Evolutionary conservation across 495 filamentous ascomycete genomes (phyloP).

Genomic region (Lophiostoma macrostomum): DNA sequence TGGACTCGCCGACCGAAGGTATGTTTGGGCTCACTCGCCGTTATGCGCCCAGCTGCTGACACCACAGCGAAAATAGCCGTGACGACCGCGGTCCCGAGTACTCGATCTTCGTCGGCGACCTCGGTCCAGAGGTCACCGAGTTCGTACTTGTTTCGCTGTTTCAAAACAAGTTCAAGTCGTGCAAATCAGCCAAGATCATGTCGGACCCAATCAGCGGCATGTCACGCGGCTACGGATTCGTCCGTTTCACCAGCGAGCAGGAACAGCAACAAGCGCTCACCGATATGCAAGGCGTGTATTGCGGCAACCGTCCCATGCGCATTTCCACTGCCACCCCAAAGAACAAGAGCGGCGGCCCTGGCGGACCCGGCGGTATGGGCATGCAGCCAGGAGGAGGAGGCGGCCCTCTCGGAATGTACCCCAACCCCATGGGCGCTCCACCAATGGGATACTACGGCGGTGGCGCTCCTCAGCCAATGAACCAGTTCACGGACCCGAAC

Average conservation of each 20-base stretch:
- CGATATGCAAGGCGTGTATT: constrained; percentile 99
- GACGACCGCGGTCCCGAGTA: constrained; percentile 96
- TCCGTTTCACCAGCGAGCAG: constrained; percentile 88
- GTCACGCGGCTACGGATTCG: constrained; percentile 97
- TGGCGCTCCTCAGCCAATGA: constrained; percentile 84
- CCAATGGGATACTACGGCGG: constrained; percentile 76
- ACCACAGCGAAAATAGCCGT: constrained; percentile 52
- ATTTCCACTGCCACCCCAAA: constrained; percentile 98
- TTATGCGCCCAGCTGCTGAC: too few relatives aligned
- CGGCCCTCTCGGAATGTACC: constrained; percentile 54
- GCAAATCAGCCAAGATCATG: constrained; percentile 99
- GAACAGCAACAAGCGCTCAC: constrained; percentile 93
- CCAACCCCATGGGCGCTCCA: constrained; percentile 69
- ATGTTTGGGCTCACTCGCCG: constrained; percentile 16
- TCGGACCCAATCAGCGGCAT: constrained; percentile 97
- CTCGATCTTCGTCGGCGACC: constrained; percentile 96
- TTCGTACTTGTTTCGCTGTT: constrained; percentile 96
- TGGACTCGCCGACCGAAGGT: constrained; percentile 90
- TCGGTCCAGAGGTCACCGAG: constrained; percentile 98
- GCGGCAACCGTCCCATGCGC: constrained; percentile 97
- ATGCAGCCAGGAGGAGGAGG: constrained; percentile 36
- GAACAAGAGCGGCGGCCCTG: constrained; percentile 70
- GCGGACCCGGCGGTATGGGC: constrained; percentile 53
- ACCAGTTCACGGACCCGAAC: constrained; percentile 99
- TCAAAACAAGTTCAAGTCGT: constrained; percentile 90